A percentile compares a stretch with the other conserved stretches of the same genome.
Evolutionary conservation across 1,139 yeast genomes (phyloP).

Genomic region (Eremothecium coryli): DNA sequence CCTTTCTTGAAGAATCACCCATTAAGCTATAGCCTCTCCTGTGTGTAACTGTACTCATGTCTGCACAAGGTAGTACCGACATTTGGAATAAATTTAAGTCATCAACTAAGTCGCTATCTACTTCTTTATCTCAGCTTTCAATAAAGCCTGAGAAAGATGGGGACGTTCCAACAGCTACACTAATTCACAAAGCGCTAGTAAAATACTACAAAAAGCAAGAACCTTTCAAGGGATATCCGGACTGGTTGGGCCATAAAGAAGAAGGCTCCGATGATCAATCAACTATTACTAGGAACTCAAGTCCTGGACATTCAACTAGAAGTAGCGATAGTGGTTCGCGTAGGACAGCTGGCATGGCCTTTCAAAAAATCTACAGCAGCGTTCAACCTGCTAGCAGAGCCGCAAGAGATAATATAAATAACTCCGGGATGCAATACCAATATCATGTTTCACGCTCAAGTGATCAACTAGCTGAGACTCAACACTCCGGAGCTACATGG

Average conservation of each 20-base stretch:
- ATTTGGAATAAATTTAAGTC: conserved; percentile 29
- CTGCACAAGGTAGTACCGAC: conserved; percentile 14
- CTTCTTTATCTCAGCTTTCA: conserved; percentile 25
- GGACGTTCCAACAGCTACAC: conserved; percentile 30
- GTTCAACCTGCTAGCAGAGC: conserved; percentile 4
- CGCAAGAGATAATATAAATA: conserved; percentile 3
- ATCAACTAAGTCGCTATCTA: conserved; percentile 27
- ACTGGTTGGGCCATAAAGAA: conserved; percentile 35
- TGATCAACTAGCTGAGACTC: conserved; percentile 7
- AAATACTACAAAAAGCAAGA: conserved; percentile 28
- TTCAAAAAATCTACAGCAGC: conserved; percentile 17
- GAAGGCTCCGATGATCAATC: conserved; percentile 28
- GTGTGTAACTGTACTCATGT: too few relatives aligned
- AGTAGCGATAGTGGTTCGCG: conserved; percentile 2
- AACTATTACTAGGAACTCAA: neutral
- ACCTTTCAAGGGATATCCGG: conserved; percentile 33
- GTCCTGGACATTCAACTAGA: conserved; percentile 1
- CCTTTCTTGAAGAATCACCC: too few relatives aligned
- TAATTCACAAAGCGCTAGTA: conserved; percentile 34
- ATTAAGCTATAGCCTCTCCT: too few relatives aligned
- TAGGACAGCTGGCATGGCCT: conserved; percentile 17
- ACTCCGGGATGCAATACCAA: conserved; percentile 1
- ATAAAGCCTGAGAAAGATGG: conserved; percentile 34
- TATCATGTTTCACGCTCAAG: neutral
- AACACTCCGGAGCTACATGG: conserved; percentile 1